Evolutionary conservation across 129 eudicot species (phyloP).

Genomic region (Lonicera japonica): DNA sequence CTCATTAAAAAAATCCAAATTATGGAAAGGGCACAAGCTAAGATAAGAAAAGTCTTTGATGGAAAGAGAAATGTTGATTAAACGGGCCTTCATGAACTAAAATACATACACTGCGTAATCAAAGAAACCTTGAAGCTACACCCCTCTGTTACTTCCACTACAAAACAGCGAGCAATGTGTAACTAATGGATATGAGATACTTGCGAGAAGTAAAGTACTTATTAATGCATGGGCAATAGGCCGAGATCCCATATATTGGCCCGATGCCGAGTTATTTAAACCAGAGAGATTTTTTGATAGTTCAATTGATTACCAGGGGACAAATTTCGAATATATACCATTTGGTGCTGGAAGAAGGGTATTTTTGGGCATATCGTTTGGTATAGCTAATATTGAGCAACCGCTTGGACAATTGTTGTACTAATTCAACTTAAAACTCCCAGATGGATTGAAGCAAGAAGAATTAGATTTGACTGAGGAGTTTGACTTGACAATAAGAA

Average conservation of each 20-base stretch:
- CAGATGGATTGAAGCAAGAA: background rate
- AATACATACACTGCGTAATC: constrained; percentile 5
- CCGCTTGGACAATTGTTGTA: background rate
- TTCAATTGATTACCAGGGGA: constrained; percentile 1
- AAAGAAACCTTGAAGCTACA: constrained; percentile 12
- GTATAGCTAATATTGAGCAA: background rate
- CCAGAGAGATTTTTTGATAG: background rate
- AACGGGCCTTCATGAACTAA: background rate
- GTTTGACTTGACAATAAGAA: background rate
- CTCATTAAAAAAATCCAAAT: background rate
- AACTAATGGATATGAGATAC: constrained; percentile 10
- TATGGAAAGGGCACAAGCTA: constrained; percentile 7
- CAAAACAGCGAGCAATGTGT: constrained; percentile 8
- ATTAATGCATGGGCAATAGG: constrained; percentile 11
- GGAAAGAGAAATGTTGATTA: background rate
- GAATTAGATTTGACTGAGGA: background rate
- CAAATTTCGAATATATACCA: constrained; percentile 1
- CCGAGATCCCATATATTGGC: background rate
- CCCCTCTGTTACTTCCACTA: constrained; percentile 9
- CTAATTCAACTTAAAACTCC: background rate
- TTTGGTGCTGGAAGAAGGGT: background rate
- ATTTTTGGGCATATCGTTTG: background rate
- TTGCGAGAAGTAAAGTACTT: constrained; percentile 7
- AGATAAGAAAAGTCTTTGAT: constrained; percentile 5
- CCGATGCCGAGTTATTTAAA: background rate